Evolutionary conservation across 2,329 filamentous ascomycete species (phyloP).

Genomic region (Dactylellina cionopaga): DNA sequence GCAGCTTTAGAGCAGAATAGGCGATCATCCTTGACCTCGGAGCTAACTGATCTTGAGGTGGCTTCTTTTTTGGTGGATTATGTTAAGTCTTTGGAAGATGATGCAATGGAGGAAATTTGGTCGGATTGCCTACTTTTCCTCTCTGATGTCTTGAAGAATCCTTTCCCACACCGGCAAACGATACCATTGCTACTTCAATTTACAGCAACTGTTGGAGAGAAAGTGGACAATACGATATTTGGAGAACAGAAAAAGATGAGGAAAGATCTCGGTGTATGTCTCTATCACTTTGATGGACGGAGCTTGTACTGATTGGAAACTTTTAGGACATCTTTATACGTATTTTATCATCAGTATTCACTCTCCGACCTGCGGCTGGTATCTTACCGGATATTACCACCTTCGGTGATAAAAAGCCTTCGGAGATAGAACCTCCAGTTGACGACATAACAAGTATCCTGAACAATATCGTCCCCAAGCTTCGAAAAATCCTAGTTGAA

Average conservation of each 20-base stretch:
- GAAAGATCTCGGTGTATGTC: conserved; percentile 56
- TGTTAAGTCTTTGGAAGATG: conserved; percentile 87
- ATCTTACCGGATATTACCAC: conserved; percentile 55
- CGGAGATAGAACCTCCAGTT: conserved; percentile 66
- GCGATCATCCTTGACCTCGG: conserved; percentile 88
- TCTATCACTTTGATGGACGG: too few species aligned
- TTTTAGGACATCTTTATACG: conserved; percentile 86
- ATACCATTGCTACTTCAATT: conserved; percentile 87
- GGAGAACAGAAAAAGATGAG: conserved; percentile 57
- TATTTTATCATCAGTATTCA: conserved; percentile 91
- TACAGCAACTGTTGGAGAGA: conserved; percentile 86
- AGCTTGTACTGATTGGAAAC: not conserved
- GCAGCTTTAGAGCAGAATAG: conserved; percentile 78
- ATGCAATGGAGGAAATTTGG: conserved; percentile 99
- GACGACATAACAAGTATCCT: conserved; percentile 84
- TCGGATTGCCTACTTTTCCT: conserved; percentile 90
- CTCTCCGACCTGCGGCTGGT: conserved; percentile 82
- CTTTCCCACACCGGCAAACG: conserved; percentile 92
- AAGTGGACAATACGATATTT: conserved; percentile 81
- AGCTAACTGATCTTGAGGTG: conserved; percentile 82
- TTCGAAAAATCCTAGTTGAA: conserved; percentile 85
- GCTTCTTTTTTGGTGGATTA: conserved; percentile 92
- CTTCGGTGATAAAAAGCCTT: conserved; percentile 61
- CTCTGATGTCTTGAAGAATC: conserved; percentile 88
- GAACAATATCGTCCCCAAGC: conserved; percentile 78